Evolutionary conservation across 768 basidiomycete genomes (phyloP).

Genomic region (Amyloporia xantha): DNA sequence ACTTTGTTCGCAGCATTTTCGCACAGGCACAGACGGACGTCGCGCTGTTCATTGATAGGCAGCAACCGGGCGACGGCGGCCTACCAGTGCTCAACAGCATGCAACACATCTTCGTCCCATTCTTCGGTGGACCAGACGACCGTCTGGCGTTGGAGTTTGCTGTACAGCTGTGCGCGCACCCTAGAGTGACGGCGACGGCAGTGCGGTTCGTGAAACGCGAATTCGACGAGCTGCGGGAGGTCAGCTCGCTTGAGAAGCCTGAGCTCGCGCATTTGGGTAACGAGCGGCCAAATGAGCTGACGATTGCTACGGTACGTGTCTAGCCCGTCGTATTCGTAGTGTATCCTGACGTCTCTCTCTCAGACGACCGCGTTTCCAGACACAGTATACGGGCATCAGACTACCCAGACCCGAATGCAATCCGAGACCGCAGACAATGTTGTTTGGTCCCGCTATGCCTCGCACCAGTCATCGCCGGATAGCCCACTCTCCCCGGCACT

Average conservation of each 20-base stretch:
- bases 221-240: slow-evolving; percentile 3
- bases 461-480: slow-evolving; percentile 15
- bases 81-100: slow-evolving; percentile 23
- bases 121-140: slow-evolving; percentile 94
- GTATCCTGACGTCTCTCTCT: neutral
- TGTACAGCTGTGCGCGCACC: slow-evolving; percentile 72
- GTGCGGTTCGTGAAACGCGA: slow-evolving; percentile 55
- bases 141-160: slow-evolving; percentile 80
- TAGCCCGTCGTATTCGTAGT: neutral
- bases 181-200: slow-evolving; percentile 66
- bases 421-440: slow-evolving; percentile 84
- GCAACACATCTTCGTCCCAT: slow-evolving; percentile 78
- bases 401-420: slow-evolving; percentile 60
- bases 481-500: slow-evolving; percentile 29
- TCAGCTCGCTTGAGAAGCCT: slow-evolving; percentile 19
- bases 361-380: slow-evolving; percentile 45
- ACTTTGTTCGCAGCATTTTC: slow-evolving; percentile 81
- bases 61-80: slow-evolving; percentile 22
- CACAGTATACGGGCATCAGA: slow-evolving; percentile 56
- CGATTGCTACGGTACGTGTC: slow-evolving; percentile 39
- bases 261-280: slow-evolving; percentile 23
- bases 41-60: slow-evolving; percentile 71
- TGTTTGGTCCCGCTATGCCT: slow-evolving; percentile 59
- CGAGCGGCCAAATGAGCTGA: slow-evolving; percentile 24
- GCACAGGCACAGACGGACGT: slow-evolving; percentile 66